Evolutionary conservation across 148 eudicot genomes (phyloP), one percentile per base, ranked within the genome.

Genomic region (Drosera capensis): DNA sequence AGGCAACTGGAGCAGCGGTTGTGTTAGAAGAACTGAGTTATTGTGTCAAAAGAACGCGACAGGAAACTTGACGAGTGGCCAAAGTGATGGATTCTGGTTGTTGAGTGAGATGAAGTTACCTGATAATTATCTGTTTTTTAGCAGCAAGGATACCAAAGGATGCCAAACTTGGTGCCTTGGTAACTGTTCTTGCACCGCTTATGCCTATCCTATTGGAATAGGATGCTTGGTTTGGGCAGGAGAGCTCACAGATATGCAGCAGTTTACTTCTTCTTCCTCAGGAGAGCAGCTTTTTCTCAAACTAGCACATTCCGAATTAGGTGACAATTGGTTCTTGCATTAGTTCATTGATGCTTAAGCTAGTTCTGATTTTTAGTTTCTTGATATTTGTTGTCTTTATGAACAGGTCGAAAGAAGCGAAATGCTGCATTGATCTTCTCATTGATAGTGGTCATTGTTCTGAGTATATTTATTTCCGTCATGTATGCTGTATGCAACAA

Each of bases 1-100:
- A 19, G 72, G 74, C 9, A 57, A 60, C 44, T 75, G 79, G 79
- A 60, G 39, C 1, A 46, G 66, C 3, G 88, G 88, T 2, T 79
- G 88, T 42, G 44, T 48, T 14, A 65, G 82, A 40, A 69, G 34
- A 23, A 54, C 16, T 0, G 39, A 38, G 2, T 52, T 79, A 30
- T 44, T 60, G 2, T 72, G 79, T 54, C 67, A 43, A 9, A 28
- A 28, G 31, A 28, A 28, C 9, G 31, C 9, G 4, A 28, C 31
- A 3, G 31, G 31, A 4, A 28, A 28, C 35, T 13, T 3, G 20
- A 21, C 18, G 8, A 37, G 36, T 13, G 54, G 23, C 2, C 20
- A 26, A 46, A 39, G 29, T 52, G 88, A 83, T 15, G 68, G 62
- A 29, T 69, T 77, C 60, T 23, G 47, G 46, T 63, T 36, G 52